A percentile compares a stretch with the other conserved stretches of the same genome.
phyloP scores from a whole-genome alignment of 768 basidiomycete species.

The Lanmaoa pseudosensibilis region DNA sequence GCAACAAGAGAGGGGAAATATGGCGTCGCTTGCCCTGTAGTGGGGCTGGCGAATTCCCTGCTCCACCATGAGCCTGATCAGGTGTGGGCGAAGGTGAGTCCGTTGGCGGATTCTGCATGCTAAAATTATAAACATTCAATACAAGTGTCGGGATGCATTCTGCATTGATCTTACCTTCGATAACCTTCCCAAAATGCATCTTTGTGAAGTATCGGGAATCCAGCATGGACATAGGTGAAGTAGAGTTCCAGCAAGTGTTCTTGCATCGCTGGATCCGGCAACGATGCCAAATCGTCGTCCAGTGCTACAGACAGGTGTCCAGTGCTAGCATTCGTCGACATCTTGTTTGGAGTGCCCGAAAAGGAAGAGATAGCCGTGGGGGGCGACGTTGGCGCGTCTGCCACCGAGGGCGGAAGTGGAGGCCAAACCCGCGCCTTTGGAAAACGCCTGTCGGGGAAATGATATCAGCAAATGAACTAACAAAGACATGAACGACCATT shows the following conservation, averaged over 20 bases:
- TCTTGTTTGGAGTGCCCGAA: constrained; percentile 4
- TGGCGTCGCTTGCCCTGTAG: constrained; percentile 44
- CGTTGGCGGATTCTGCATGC: constrained; percentile 26
- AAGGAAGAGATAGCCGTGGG: constrained; percentile 6
- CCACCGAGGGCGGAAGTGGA: constrained; percentile 39
- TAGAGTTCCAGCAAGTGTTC: constrained; percentile 73
- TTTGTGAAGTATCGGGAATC: constrained; percentile 77
- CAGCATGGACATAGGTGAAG: constrained; percentile 79
- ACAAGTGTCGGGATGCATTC: neutral
- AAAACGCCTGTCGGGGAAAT: constrained; percentile 58
- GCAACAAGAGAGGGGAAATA: constrained; percentile 65
- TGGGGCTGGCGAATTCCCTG: constrained; percentile 33
- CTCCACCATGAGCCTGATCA: constrained; percentile 14
- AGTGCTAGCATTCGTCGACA: constrained; percentile 3
- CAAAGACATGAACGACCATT: constrained; percentile 18
- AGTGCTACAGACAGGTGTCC: constrained; percentile 21
- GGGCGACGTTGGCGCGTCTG: constrained; percentile 21
- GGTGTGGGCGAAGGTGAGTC: constrained; percentile 36
- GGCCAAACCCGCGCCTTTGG: constrained; percentile 92
- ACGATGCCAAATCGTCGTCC: constrained; percentile 39
- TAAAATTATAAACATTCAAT: constrained; percentile 2
- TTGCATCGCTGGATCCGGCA: constrained; percentile 63
- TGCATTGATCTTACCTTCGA: constrained; percentile 34
- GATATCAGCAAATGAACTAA: constrained; percentile 19
- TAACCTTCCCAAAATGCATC: constrained; percentile 63